Conservation (phyloP, 345 rosid genomes). For the Salix caprea region DNA sequence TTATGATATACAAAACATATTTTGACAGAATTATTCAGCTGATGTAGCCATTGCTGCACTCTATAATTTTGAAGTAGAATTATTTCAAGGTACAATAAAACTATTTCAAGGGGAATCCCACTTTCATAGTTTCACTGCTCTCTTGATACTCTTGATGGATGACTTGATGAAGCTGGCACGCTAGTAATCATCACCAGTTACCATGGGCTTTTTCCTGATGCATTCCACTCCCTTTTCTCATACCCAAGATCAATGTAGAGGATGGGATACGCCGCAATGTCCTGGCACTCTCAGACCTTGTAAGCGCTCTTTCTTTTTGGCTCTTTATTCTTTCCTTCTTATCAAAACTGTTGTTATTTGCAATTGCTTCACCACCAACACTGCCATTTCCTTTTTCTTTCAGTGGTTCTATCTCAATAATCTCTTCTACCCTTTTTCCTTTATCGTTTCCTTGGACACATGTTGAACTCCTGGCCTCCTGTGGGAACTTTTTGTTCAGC, state of each 20-base stretch:
- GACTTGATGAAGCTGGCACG: constrained; percentile 61
- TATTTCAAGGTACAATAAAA: constrained; percentile 3
- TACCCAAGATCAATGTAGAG: constrained; percentile 70
- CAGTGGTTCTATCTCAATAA: constrained; percentile 12
- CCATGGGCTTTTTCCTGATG: constrained; percentile 72
- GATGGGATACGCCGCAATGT: constrained; percentile 76
- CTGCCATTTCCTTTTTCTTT: neutral
- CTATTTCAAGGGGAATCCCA: neutral
- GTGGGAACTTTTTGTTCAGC: constrained; percentile 53
- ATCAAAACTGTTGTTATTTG: constrained; percentile 29
- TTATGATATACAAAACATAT: neutral
- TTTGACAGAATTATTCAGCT: constrained; percentile 31
- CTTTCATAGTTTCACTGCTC: constrained; percentile 49
- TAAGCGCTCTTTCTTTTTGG: constrained; percentile 41
- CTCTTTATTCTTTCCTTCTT: constrained; percentile 40
- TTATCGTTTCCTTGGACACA: constrained; percentile 16
- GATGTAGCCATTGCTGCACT: constrained; percentile 9
- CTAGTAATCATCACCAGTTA: constrained; percentile 50
- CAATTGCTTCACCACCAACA: constrained; percentile 11
- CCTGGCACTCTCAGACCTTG: constrained; percentile 82
- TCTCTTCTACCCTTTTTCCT: constrained; percentile 22
- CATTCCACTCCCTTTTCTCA: constrained; percentile 81
- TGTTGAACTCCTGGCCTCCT: constrained; percentile 24
- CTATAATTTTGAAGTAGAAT: neutral
- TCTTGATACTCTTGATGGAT: constrained; percentile 68